Conservation (phyloP, 345 rosid genomes). For the Bruguiera sexangula region DNA sequence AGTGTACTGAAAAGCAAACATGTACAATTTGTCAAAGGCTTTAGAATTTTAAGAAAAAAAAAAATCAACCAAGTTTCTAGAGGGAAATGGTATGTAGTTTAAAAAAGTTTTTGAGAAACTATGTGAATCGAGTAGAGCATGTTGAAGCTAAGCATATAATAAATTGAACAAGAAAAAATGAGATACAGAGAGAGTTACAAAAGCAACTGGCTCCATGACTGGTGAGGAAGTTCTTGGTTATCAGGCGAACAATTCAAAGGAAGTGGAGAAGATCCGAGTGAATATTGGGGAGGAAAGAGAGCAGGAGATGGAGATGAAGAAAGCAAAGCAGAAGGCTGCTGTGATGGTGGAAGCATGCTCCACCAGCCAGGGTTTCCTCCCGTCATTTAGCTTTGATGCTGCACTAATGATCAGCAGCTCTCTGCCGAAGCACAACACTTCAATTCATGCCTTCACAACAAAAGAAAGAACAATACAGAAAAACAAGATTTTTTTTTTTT, state of each 20-base stretch:
- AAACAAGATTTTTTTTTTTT: not conserved
- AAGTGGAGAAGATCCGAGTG: slow-evolving; percentile 41
- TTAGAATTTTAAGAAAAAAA: not conserved
- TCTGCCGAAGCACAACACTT: slow-evolving; percentile 1
- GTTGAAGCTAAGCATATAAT: not conserved
- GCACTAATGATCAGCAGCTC: slow-evolving; percentile 14
- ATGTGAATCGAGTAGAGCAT: not conserved
- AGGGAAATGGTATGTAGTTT: too few species aligned
- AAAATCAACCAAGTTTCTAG: too few species aligned
- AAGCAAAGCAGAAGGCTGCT: slow-evolving; percentile 36
- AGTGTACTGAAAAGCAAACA: too few species aligned
- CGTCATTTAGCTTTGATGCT: slow-evolving; percentile 37
- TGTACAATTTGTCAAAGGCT: not conserved
- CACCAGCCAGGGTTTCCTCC: slow-evolving; percentile 74
- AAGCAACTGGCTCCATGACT: slow-evolving; percentile 60
- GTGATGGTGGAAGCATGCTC: slow-evolving; percentile 55
- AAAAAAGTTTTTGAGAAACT: not conserved
- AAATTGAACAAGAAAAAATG: not conserved
- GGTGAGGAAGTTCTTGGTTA: slow-evolving; percentile 41
- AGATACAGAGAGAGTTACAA: slow-evolving; percentile 23
- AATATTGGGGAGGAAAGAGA: slow-evolving; percentile 36
- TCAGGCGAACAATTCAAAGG: slow-evolving; percentile 34
- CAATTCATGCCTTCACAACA: slow-evolving; percentile 12
- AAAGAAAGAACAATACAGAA: slow-evolving; percentile 8
- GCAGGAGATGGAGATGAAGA: slow-evolving; percentile 28